phyloP scores from a whole-genome alignment of 2,329 filamentous ascomycete species.

The Dactylellina drechsleri region DNA sequence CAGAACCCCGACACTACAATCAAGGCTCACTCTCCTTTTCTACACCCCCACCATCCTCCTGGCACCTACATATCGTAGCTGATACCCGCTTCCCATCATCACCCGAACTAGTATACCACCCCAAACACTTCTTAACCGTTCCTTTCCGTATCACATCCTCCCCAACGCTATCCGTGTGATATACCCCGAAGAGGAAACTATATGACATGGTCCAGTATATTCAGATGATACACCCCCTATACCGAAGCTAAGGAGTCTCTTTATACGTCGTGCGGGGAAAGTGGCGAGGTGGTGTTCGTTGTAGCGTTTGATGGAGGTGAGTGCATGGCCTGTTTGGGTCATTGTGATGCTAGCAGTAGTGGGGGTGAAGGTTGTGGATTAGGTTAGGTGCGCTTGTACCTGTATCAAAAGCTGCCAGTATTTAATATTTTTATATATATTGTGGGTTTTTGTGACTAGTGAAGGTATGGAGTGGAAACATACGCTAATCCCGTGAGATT shows the following conservation, averaged over 20 bases:
- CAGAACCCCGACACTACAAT: slow-evolving; percentile 5
- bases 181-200: slow-evolving; percentile 16
- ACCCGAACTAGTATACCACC: neutral
- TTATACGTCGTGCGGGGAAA: slow-evolving; percentile 6
- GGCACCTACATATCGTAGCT: slow-evolving; percentile 14
- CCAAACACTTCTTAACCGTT: neutral
- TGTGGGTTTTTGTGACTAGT: neutral
- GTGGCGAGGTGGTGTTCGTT: slow-evolving; percentile 24
- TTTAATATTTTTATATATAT: too few relatives aligned
- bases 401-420: neutral
- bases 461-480: neutral
- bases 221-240: slow-evolving; percentile 4
- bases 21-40: slow-evolving; percentile 6
- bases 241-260: neutral
- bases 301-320: neutral
- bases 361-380: slow-evolving; percentile 21
- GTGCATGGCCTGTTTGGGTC: slow-evolving; percentile 14
- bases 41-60: neutral
- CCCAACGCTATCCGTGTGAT: slow-evolving; percentile 18
- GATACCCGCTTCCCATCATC: neutral
- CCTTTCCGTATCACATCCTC: neutral
- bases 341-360: slow-evolving; percentile 19
- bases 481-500: slow-evolving; percentile 13
- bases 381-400: slow-evolving; percentile 21
- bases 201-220: slow-evolving; percentile 12